Conservation (phyloP, 176 grass and related monocot species). For the Musa troglodytarum region DNA sequence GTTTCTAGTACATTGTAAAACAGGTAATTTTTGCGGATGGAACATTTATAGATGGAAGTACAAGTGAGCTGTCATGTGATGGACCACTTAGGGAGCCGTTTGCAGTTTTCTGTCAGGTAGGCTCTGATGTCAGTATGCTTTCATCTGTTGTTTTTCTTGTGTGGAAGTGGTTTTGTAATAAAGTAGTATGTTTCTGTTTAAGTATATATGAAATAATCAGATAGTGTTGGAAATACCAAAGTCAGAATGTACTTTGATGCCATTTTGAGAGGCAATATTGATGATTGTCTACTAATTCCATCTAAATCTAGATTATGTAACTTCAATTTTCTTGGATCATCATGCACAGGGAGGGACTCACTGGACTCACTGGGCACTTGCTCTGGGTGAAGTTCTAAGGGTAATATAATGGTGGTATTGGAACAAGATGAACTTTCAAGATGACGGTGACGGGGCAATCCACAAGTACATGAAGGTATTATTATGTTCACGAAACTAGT, state of each 20-base stretch:
- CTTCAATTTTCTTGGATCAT: background rate
- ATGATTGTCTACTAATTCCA: background rate
- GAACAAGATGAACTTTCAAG: too few species aligned
- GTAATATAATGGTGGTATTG: slow-evolving; percentile 26
- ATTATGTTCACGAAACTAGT: too few species aligned
- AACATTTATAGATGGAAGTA: slow-evolving; percentile 92
- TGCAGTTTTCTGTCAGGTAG: slow-evolving; percentile 86
- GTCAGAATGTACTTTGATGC: background rate
- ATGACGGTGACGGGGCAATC: too few species aligned
- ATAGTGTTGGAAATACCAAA: background rate
- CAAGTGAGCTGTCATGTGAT: slow-evolving; percentile 89
- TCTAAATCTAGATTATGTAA: background rate
- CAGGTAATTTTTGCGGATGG: slow-evolving; percentile 95
- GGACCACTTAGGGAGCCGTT: slow-evolving; percentile 91
- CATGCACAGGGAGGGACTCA: slow-evolving; percentile 71
- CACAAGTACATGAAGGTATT: too few species aligned
- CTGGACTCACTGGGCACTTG: slow-evolving; percentile 97
- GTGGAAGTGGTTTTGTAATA: background rate
- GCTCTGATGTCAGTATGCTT: background rate
- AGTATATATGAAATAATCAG: background rate
- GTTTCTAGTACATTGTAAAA: slow-evolving; percentile 14
- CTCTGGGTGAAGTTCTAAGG: slow-evolving; percentile 61
- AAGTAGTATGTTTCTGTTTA: too few species aligned
- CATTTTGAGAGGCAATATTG: background rate
- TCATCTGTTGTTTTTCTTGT: background rate